Base-by-base conservation (phyloP, 495 filamentous ascomycete species). In the Tuber magnatum region DNA sequence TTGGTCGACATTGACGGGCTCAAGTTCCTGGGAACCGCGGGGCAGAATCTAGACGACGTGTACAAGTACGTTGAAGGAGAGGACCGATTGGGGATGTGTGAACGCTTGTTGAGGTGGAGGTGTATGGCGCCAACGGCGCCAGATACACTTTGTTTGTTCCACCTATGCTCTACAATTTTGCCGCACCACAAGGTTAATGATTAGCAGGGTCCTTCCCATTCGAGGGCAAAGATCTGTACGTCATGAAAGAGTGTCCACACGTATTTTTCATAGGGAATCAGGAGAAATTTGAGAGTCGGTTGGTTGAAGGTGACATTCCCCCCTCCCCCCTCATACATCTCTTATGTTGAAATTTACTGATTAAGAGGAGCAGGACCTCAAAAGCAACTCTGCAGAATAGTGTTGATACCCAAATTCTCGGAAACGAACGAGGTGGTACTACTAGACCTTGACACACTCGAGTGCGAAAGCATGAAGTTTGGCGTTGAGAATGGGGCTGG, bases 51-150 rank as follows among this genome's bases (percentile, higher is more conserved):
- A 0, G 93, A 97, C 80, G 95, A 99, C 84, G 88, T 97, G 14
- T 92, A 92, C 82, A 94, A 95, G 78, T 98, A 98, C 78, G 87
- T 98, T 32, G 88, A 90, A 51, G 88, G 88, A 38, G 89, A 93
- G 24, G 90, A 92, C 75, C 83, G 93, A 56, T 76, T 98, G 48
- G 90, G 90, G 43, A 91, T 97, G 87, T 93, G 97, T 90, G 95
- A 98, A 84, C 89, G 89, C 61, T 92, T 95, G 87, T 88, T 97
- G 76, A 88, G 93, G 76, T 99, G 96, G 96, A 87, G 94, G 73
- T 91, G 92, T 83, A 88, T 88, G 73, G 94, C 94, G n/a, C 95
- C 95, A 22, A 99, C 95, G 1, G 96, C 96, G 7, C 95, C 95
- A 1, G 95, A 99, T 84, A 99, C 95, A 4, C 83, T 99, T 73